phyloP scores from a whole-genome alignment of 495 filamentous ascomycete species.

The Parmelia sp. region DNA sequence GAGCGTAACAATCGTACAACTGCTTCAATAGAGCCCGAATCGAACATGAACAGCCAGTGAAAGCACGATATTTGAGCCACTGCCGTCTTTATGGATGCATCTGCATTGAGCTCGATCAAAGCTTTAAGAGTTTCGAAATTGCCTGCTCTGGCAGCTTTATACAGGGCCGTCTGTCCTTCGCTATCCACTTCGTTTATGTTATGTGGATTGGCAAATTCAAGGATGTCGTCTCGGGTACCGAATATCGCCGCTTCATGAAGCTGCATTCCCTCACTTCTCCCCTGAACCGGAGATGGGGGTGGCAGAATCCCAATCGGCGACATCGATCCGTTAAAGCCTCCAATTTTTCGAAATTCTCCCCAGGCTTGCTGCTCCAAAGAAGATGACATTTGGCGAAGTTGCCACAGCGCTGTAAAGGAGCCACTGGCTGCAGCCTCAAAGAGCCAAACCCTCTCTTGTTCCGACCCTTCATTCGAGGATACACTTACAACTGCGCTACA shows the following conservation, averaged over 20 bases:
- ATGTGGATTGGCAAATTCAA: conserved; percentile 15
- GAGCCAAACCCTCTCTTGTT: neutral
- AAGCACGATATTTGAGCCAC: conserved; percentile 22
- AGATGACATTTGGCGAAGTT: conserved; percentile 1
- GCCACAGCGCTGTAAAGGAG: conserved; percentile 1
- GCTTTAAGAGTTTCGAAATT: conserved; percentile 23
- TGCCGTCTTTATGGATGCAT: conserved; percentile 19
- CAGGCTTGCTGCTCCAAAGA: conserved; percentile 18
- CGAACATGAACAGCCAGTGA: conserved; percentile 28
- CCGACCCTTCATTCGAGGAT: neutral
- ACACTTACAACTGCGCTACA: neutral
- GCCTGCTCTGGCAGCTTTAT: conserved; percentile 32
- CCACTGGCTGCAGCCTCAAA: neutral
- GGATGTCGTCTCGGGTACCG: conserved; percentile 12
- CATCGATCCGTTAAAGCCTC: conserved; percentile 25
- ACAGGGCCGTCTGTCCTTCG: conserved; percentile 29
- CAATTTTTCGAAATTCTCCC: conserved; percentile 22
- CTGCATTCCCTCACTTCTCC: conserved; percentile 1
- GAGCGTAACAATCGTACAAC: conserved; percentile 10
- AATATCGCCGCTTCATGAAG: conserved; percentile 30
- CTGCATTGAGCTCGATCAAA: conserved; percentile 26
- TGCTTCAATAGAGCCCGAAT: neutral
- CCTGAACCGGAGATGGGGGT: neutral
- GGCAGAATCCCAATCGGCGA: neutral
- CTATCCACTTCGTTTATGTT: conserved; percentile 21